Percentiles rank a stretch among this genome's conserved stretches.
Conservation (phyloP, 495 filamentous ascomycete genomes). For the Annulohypoxylon moriforme region DNA sequence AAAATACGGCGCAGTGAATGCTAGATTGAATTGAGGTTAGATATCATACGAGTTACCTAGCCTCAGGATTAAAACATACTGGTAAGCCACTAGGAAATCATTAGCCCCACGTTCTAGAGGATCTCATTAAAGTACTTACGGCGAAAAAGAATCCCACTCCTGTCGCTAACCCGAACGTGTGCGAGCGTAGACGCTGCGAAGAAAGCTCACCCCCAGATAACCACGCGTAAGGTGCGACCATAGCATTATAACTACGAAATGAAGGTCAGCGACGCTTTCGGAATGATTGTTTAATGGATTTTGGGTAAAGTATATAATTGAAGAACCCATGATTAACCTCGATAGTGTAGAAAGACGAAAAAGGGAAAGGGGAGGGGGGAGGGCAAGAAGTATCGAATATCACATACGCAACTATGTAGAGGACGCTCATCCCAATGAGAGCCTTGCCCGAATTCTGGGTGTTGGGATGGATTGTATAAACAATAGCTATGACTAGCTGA, state of each 20-base stretch:
- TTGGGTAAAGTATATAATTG: neutral
- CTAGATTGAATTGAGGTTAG: conserved; percentile 11
- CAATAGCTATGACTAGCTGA: conserved; percentile 65
- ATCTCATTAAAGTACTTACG: conserved; percentile 15
- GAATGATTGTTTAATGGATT: neutral
- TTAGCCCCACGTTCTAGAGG: neutral
- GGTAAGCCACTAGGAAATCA: conserved; percentile 58
- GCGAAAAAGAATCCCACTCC: conserved; percentile 64
- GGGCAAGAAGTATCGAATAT: neutral
- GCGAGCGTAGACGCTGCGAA: conserved; percentile 63
- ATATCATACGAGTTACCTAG: neutral
- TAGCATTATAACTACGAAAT: conserved; percentile 58
- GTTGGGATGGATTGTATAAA: conserved; percentile 63
- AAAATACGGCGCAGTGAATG: conserved; percentile 71
- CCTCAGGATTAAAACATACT: conserved; percentile 39
- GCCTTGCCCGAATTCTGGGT: conserved; percentile 61
- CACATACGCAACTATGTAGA: conserved; percentile 67
- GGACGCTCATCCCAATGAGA: conserved; percentile 64
- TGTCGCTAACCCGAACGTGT: conserved; percentile 68
- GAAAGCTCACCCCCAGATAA: conserved; percentile 70
- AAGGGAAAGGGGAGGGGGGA: too few relatives aligned
- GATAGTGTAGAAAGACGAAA: too few relatives aligned
- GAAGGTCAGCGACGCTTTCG: neutral
- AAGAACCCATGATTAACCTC: too few relatives aligned
- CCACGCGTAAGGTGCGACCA: conserved; percentile 70